Evolutionary conservation across 495 filamentous ascomycete species (phyloP).

Genomic region (Talaromyces nanjingensis): DNA sequence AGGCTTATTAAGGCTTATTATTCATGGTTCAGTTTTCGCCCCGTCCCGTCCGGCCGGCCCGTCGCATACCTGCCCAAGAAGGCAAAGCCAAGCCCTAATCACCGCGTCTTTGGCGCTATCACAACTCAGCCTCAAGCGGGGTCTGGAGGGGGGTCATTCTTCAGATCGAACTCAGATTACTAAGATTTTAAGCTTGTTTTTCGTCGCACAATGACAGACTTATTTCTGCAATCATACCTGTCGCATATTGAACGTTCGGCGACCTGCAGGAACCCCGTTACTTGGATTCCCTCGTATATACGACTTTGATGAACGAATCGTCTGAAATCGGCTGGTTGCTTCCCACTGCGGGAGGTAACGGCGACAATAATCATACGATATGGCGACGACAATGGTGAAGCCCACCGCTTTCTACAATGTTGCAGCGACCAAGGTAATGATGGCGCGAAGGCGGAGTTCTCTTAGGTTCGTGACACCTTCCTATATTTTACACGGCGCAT

Average conservation of each 20-base stretch:
- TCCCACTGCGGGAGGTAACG: neutral
- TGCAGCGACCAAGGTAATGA: neutral
- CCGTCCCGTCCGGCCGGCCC: no score
- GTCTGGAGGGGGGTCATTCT: neutral
- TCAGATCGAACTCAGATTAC: neutral
- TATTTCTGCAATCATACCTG: neutral
- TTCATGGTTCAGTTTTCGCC: neutral
- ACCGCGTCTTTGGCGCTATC: neutral
- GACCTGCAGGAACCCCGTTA: neutral
- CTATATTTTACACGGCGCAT: neutral
- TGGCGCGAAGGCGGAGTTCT: neutral
- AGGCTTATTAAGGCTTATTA: no score
- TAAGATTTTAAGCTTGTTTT: neutral
- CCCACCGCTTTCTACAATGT: neutral
- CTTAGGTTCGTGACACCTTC: neutral
- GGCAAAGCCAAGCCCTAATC: neutral
- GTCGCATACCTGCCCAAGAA: neutral
- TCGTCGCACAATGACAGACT: neutral
- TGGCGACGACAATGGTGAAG: neutral
- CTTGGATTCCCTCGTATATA: neutral
- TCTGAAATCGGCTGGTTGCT: neutral
- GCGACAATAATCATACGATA: neutral
- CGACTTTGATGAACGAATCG: neutral
- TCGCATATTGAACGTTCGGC: neutral
- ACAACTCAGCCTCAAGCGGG: neutral